These are phyloP conservation scores for Sporodiniella umbellata DNA, from an alignment of 371 early-diverging fungal species.

Conservation along the genomic window DNA sequence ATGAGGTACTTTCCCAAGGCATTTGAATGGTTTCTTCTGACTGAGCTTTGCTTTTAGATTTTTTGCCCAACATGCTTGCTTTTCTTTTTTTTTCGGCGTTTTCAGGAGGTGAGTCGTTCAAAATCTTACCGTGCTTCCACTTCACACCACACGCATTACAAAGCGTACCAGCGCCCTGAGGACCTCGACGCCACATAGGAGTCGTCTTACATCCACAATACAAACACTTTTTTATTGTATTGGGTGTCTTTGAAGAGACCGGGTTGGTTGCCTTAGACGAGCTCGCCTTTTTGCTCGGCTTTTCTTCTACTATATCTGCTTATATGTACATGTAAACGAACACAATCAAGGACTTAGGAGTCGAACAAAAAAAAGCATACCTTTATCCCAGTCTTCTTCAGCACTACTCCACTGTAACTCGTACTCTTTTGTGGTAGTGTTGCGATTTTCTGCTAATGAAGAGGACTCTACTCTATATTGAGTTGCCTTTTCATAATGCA, in stretches of 20 bases:
- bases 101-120: conserved; percentile 13
- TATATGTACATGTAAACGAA: too few relatives aligned
- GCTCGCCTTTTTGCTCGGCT: conserved; percentile 2
- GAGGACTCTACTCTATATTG: conserved; percentile 16
- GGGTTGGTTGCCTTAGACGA: neutral
- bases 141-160: conserved; percentile 94
- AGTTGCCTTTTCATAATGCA: conserved; percentile 24
- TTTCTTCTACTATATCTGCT: neutral
- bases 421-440: conserved; percentile 1
- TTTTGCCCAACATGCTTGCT: conserved; percentile 10
- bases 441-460: conserved; percentile 1
- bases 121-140: conserved; percentile 75
- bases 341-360: too few relatives aligned
- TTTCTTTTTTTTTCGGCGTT: conserved; percentile 14
- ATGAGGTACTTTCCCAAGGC: conserved; percentile 6
- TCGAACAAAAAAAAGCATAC: too few relatives aligned
- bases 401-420: conserved; percentile 17
- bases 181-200: conserved; percentile 91
- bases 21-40: conserved; percentile 1
- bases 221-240: conserved; percentile 49
- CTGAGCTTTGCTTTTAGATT: conserved; percentile 14
- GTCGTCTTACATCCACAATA: conserved; percentile 83
- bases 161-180: conserved; percentile 73
- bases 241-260: neutral
- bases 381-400: conserved; percentile 19